Conservation (phyloP, 768 basidiomycete genomes). For the Serendipita sp. region DNA sequence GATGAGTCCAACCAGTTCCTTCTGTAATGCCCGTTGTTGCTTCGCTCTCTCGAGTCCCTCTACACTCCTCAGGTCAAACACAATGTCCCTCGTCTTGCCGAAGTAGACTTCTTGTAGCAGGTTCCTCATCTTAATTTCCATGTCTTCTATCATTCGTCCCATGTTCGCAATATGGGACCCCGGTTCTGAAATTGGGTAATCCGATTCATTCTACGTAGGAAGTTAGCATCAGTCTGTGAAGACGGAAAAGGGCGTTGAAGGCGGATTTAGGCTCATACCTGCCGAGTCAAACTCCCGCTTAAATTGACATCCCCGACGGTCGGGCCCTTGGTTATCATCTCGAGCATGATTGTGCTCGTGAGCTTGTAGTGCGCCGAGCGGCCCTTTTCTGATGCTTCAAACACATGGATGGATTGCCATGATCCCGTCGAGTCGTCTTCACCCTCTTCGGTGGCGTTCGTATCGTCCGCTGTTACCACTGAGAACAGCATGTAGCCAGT, state of each 20-base stretch:
- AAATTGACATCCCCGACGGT: conserved; percentile 63
- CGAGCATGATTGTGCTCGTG: conserved; percentile 93
- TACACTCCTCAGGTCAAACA: conserved; percentile 77
- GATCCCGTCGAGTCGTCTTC: conserved; percentile 41
- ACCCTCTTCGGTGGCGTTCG: conserved; percentile 4
- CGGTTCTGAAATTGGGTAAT: conserved; percentile 62
- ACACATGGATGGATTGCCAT: conserved; percentile 98
- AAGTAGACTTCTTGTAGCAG: conserved; percentile 89
- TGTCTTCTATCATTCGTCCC: conserved; percentile 94
- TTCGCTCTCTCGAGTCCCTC: conserved; percentile 73
- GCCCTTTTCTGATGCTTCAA: conserved; percentile 84
- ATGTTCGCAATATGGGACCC: conserved; percentile 83
- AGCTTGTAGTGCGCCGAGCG: conserved; percentile 92
- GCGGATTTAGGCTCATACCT: conserved; percentile 35
- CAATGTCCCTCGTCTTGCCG: conserved; percentile 90
- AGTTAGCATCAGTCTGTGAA: conserved; percentile 10
- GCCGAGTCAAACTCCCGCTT: conserved; percentile 94
- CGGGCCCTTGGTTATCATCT: conserved; percentile 48
- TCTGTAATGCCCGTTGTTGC: conserved; percentile 72
- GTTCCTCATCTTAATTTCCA: conserved; percentile 99
- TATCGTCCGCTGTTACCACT: conserved; percentile 5
- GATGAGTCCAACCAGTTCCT: conserved; percentile 77
- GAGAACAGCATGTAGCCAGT: neutral
- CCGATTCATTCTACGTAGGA: conserved; percentile 55
- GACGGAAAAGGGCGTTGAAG: neutral